Conservation (phyloP, 1,284 basidiomycete genomes). For the Austropuccinia psidii region DNA sequence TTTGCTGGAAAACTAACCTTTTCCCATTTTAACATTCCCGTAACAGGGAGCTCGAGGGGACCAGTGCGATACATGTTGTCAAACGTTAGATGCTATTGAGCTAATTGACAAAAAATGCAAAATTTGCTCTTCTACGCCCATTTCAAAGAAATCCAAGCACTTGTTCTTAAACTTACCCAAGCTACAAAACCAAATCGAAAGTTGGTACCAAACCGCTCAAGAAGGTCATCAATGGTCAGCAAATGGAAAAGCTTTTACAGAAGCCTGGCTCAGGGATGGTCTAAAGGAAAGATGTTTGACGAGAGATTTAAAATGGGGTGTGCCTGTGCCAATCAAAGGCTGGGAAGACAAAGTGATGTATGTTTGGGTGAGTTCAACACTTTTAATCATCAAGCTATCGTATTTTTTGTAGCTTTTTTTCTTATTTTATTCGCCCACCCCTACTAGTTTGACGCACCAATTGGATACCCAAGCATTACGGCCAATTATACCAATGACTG, state of each 20-base stretch:
- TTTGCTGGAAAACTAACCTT: neutral
- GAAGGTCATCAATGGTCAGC: constrained; percentile 81
- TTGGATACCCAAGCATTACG: constrained; percentile 96
- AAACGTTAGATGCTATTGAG: constrained; percentile 80
- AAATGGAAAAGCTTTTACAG: constrained; percentile 84
- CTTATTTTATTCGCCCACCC: neutral
- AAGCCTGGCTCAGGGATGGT: constrained; percentile 79
- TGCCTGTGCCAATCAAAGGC: constrained; percentile 68
- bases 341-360: constrained; percentile 80
- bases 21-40: neutral
- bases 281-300: constrained; percentile 85
- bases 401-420: neutral
- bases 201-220: constrained; percentile 76
- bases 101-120: constrained; percentile 93
- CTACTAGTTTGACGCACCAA: constrained; percentile 84
- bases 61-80: constrained; percentile 91
- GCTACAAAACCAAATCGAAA: constrained; percentile 74
- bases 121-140: constrained; percentile 67
- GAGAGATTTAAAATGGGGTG: constrained; percentile 91
- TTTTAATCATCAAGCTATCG: neutral
- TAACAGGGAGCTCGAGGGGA: constrained; percentile 90
- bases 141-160: constrained; percentile 62
- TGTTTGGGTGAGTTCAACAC: constrained; percentile 49
- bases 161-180: constrained; percentile 84
- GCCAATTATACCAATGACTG: constrained; percentile 90